A percentile compares a stretch with the other conserved stretches of the same genome.
These are phyloP conservation scores for Sporisorium exsertum DNA, from an alignment of 1,284 basidiomycete species.

Conservation along the genomic window DNA sequence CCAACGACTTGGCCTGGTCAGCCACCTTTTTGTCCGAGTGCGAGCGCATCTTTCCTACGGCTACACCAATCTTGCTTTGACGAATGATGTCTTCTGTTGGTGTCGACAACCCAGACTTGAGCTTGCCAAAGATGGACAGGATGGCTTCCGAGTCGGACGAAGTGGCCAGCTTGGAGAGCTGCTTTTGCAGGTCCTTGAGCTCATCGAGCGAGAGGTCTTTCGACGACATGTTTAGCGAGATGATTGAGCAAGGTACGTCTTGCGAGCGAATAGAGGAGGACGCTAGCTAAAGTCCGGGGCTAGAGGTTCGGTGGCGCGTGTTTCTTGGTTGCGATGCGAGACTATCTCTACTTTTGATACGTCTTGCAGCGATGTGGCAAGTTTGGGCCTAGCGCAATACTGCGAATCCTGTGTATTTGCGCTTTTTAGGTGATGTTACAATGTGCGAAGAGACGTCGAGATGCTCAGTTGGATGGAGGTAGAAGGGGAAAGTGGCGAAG, in stretches of 20 bases:
- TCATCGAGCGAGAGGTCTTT: constrained; percentile 47
- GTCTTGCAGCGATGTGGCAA: not conserved
- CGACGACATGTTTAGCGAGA: constrained; percentile 14
- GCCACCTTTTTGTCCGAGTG: constrained; percentile 80
- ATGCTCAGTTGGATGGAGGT: constrained; percentile 6
- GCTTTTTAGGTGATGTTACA: not conserved
- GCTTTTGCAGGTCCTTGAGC: constrained; percentile 57
- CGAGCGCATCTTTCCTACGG: constrained; percentile 88
- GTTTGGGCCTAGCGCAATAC: not conserved
- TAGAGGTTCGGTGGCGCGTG: constrained; percentile 2
- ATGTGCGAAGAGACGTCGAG: not conserved
- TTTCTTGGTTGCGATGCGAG: constrained; percentile 1
- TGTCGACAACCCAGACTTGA: constrained; percentile 79
- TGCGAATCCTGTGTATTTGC: not conserved
- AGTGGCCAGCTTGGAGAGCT: constrained; percentile 51
- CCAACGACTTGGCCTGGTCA: constrained; percentile 89
- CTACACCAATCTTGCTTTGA: constrained; percentile 79
- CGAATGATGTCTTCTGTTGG: constrained; percentile 88
- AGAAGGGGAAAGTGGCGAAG: not conserved
- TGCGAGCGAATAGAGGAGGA: not conserved
- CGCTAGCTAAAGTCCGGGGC: not conserved
- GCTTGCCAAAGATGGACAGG: constrained; percentile 76
- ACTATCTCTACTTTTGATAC: too few species aligned
- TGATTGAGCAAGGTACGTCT: not conserved
- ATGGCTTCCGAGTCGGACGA: constrained; percentile 75